Evolutionary conservation across 2,329 filamentous ascomycete species (phyloP), one percentile per base, ranked within the genome.

Genomic region (Trichoderma afroharzianum): DNA sequence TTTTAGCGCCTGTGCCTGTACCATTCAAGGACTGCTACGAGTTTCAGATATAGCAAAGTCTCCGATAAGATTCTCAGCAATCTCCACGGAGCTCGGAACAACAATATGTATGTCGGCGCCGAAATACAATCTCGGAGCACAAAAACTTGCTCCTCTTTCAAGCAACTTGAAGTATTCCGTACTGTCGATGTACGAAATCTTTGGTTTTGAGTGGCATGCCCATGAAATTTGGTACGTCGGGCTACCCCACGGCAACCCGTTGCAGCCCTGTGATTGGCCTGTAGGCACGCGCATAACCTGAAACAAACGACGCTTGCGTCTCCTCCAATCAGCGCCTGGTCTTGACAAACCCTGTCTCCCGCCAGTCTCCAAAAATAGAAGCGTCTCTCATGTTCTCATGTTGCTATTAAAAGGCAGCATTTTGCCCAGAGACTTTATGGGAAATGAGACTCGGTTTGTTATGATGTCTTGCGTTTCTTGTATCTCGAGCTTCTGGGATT

Each of bases 321-420:
- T 21, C n/a, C 33, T 14, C 74, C 72, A 75, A 75, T 75, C 72
- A 75, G 43, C 39, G 39, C 15, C 32, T 30, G 15, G 63, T 15
- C 9, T 58, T 24, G 53, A 55, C 33, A 50, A 21, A 53, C 58
- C 68, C 63, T 55, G 33, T 18, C 57, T 63, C 55, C 55, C 50
- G 66, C 63, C 47, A 28, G 50, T 6, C 18, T 55, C 73, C 71
- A 75, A 76, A 75, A 76, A 75, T 76, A 76, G 73, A 71, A 50
- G 33, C 28, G 21, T 28, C 43, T 36, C 32, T 62, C 18, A 24
- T 63, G 32, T 26, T 55, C 39, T 62, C 57, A 69, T 36, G 55
- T 62, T 28, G 47, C 47, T 36, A 28, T 14, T 33, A 58, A 68
- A 61, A 68, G 36, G 53, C 55, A 59, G 53, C n/a, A 32, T 12